A percentile compares a stretch with the other conserved stretches of the same genome.
Evolutionary conservation across 2,329 filamentous ascomycete species (phyloP).

Genomic region (Arthrobotrys entomopaga): DNA sequence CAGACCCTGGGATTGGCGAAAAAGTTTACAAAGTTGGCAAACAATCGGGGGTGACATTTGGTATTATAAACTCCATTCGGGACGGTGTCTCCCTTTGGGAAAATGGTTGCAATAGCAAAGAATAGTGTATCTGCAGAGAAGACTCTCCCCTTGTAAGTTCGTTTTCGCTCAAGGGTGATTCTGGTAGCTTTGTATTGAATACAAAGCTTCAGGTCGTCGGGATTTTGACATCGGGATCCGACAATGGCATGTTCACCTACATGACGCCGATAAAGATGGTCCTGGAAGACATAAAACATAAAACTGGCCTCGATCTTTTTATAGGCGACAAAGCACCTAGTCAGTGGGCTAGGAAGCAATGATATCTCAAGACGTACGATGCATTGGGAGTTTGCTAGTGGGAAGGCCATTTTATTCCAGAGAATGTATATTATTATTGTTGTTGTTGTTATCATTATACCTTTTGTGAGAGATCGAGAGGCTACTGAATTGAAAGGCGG

Average conservation of each 20-base stretch:
- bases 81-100: constrained; percentile 17
- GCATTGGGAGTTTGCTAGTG: no score
- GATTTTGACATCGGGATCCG: constrained; percentile 6
- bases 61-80: not conserved
- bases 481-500: no score
- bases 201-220: constrained; percentile 18
- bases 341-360: no score
- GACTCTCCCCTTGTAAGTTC: not conserved
- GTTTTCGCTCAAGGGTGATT: constrained; percentile 14
- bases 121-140: constrained; percentile 7
- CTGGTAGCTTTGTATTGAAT: constrained; percentile 25
- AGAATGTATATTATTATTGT: no score
- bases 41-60: constrained; percentile 1
- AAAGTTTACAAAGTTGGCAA: constrained; percentile 10
- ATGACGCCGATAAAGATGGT: constrained; percentile 23
- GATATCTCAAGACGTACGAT: no score
- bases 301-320: constrained; percentile 2
- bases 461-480: no score
- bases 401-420: no score
- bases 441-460: no score
- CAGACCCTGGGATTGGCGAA: constrained; percentile 4
- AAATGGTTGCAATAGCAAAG: constrained; percentile 1
- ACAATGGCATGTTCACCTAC: not conserved
- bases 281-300: constrained; percentile 1
- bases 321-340: not conserved